Base-by-base conservation (phyloP, 129 eudicot species). In the Pittosporum tobira region DNA sequence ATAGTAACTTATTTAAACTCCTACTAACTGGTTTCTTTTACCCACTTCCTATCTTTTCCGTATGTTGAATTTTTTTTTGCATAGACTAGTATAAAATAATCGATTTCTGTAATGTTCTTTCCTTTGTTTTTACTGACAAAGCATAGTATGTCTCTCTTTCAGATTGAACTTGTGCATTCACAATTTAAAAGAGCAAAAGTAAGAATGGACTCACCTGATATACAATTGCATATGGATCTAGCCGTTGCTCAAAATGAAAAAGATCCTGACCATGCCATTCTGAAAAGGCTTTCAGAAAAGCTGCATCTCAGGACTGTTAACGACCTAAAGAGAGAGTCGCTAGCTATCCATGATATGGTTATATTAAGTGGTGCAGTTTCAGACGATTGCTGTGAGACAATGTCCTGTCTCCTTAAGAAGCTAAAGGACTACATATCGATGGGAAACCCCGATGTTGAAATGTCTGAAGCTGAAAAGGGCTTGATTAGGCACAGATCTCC, bases 401-500 rank as follows among this genome's bases (percentile, higher is more conserved):
- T 91, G 85, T 83, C 88, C 1, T 78, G 58, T 59, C 62, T 91
- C 49, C 79, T 91, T 30, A 78, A 57, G 71, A 81, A 76, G 72
- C 62, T 91, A 23, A 91, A 83, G 65, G 99, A 87, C 68, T 76
- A 51, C 67, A 68, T 82, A 54, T 70, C 78, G 79, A 26, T 43
- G 51, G 75, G 67, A 62, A 79, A 73, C 45, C 83, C 81, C 1
- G 85, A 78, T 18, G 63, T 58, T 43, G 85, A 81, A 52, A 62
- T 65, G 20, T 48, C 51, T 29, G 94, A 91, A 55, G 73, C 51
- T 50, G 96, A 81, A 51, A 83, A 76, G 75, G 65, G 74, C 52
- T 64, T 85, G 46, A 73, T 76, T n/a, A 87, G 73, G 90, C 96
- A 91, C 58, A 71, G 94, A 63, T 87, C 96, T 51, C 99, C 99